Conservation (phyloP, 2,329 filamentous ascomycete species). For the Colletotrichum coccodes region DNA sequence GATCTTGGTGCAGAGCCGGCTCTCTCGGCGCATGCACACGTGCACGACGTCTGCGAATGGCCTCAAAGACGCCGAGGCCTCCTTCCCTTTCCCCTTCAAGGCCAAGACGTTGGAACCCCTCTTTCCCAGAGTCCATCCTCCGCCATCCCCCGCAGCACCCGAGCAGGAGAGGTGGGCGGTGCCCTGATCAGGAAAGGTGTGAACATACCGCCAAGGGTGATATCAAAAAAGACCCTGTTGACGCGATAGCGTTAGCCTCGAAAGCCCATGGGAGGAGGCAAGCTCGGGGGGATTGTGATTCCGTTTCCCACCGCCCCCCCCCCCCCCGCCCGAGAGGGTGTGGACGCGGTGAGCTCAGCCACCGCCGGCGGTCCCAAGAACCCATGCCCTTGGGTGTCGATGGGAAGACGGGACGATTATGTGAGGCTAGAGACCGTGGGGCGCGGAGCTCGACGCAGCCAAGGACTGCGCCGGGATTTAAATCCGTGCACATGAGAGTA, state of each 20-base stretch:
- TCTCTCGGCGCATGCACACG: constrained; percentile 6
- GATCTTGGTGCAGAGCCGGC: neutral
- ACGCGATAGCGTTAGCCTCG: constrained; percentile 25
- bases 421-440: neutral
- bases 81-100: neutral
- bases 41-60: neutral
- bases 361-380: neutral
- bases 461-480: neutral
- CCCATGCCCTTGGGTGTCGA: neutral
- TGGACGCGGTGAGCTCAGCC: constrained; percentile 22
- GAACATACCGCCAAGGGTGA: constrained; percentile 76
- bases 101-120: neutral
- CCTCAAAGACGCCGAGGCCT: neutral
- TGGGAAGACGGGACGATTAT: neutral
- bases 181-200: constrained; percentile 27
- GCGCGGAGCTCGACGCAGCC: constrained; percentile 4
- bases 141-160: neutral
- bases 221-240: constrained; percentile 76
- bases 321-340: neutral
- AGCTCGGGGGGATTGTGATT: neutral
- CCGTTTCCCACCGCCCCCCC: neutral
- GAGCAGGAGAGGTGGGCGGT: constrained; percentile 39
- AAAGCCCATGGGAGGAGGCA: neutral
- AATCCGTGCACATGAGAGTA: neutral
- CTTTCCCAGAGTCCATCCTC: neutral